Evolutionary conservation across 192 early-diverging fungal species (phyloP).

Genomic region (Cetraspora pellucida): DNA sequence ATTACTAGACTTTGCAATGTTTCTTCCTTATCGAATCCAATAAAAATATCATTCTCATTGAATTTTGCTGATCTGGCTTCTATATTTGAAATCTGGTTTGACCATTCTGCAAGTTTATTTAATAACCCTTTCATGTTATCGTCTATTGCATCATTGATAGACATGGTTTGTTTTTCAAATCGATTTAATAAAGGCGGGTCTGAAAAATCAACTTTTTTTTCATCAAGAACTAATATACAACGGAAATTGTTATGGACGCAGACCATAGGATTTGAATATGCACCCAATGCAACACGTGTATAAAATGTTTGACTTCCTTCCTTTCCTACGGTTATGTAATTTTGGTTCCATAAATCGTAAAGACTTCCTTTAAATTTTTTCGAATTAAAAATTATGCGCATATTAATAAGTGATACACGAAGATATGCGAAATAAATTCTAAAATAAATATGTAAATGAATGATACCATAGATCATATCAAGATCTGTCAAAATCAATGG

Average conservation of each 20-base stretch:
- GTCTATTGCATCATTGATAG: constrained; percentile 16
- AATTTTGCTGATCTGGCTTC: background rate
- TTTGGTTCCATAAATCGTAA: constrained; percentile 36
- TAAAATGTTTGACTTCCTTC: constrained; percentile 14
- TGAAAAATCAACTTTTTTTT: background rate
- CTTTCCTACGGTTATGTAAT: constrained; percentile 9
- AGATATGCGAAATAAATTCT: background rate
- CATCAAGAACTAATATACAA: constrained; percentile 30
- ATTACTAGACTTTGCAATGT: constrained; percentile 30
- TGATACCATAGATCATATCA: constrained; percentile 8
- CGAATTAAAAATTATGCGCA: too few species aligned
- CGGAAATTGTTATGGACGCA: background rate
- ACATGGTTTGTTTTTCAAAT: constrained; percentile 27
- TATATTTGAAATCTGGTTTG: background rate
- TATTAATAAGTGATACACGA: too few species aligned
- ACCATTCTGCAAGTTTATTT: background rate
- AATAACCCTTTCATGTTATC: background rate
- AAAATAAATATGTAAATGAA: background rate
- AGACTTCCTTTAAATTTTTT: constrained; percentile 15
- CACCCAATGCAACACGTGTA: constrained; percentile 8
- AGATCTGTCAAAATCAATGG: constrained; percentile 33
- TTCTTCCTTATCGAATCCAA: constrained; percentile 32
- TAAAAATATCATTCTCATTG: constrained; percentile 26
- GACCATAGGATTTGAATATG: constrained; percentile 28
- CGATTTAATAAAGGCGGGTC: constrained; percentile 15